Evolutionary conservation across 1,284 basidiomycete genomes (phyloP), one percentile per base, ranked within the genome.

Genomic region (Cutaneotrichosporon sp.): DNA sequence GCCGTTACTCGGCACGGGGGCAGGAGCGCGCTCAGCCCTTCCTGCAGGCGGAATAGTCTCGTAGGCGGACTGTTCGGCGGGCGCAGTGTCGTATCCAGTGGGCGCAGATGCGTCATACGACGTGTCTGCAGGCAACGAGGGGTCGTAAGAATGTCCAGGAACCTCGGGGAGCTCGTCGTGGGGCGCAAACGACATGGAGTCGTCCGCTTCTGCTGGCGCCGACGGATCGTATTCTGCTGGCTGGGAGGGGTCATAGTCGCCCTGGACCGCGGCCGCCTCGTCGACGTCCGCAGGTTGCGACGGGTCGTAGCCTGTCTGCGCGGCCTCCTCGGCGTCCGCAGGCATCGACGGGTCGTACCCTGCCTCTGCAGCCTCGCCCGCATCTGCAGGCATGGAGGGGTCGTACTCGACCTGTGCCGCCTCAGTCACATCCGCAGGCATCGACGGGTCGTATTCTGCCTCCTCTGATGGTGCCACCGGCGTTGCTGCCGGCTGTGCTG

Each of bases 141-240:
- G 37, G 37, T 39, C 14, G 33, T 35, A 13, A 4, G 13, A 10
- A 7, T n/a, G n/a, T n/a, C 8, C 26, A 30, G n/a, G 43, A 30
- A 21, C 8, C 36, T 30, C 26, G 26, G 26, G 26, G 26, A 5
- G 7, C 13, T 37, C 36, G 13, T 18, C 36, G 36, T 37, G 36
- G 36, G 26, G 26, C 26, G 26, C 26, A 10, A 30, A 30, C 26
- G 26, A 30, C 26, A 10, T 30, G 10, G 26, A 18, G 7, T 38
- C 30, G n/a, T 23, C 46, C 4, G 30, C 46, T 3, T 21, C 44
- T 1, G 46, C 46, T 1, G 46, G 46, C 34, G 14, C 21, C 12
- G 54, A 55, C 3, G 46, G 54, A 30, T 55, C 49, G 36, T 51
- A 46, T 20, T 34, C 42, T 39, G 35, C 37, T 5, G 42, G 49